phyloP scores from a whole-genome alignment of 2,329 filamentous ascomycete species.

The Colletotrichum somersetense region DNA sequence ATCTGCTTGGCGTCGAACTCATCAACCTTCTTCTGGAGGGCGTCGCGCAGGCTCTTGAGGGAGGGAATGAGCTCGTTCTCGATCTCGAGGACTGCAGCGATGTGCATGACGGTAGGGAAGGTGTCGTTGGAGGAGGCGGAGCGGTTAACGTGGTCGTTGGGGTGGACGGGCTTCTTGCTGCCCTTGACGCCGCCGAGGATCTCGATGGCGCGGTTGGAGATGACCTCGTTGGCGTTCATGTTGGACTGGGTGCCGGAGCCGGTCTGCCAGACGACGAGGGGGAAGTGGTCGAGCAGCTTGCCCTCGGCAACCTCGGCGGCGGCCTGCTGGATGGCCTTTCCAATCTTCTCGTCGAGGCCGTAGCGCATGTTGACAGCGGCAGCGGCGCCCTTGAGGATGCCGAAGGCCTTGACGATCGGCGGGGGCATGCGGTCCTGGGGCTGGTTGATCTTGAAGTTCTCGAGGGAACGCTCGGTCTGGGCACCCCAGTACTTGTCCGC shows the following conservation, averaged over 20 bases:
- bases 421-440: slow-evolving; percentile 98
- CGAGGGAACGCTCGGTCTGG: slow-evolving; percentile 94
- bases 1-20: slow-evolving; percentile 87
- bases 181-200: slow-evolving; percentile 95
- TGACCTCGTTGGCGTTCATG: slow-evolving; percentile 99
- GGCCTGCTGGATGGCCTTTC: slow-evolving; percentile 93
- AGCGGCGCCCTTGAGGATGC: slow-evolving; percentile 96
- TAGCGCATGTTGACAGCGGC: slow-evolving; percentile 96
- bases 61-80: slow-evolving; percentile 88
- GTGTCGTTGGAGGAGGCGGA: slow-evolving; percentile 98
- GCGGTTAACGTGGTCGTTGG: slow-evolving; percentile 99
- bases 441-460: slow-evolving; percentile 99
- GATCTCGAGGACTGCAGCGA: slow-evolving; percentile 93
- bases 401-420: slow-evolving; percentile 91
- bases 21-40: slow-evolving; percentile 89
- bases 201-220: slow-evolving; percentile 98
- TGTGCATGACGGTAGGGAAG: slow-evolving; percentile 99
- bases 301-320: slow-evolving; percentile 92
- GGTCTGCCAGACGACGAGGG: slow-evolving; percentile 99
- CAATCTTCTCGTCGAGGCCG: slow-evolving; percentile 82
- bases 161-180: slow-evolving; percentile 97
- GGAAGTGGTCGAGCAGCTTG: slow-evolving; percentile 97
- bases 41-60: slow-evolving; percentile 83
- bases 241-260: slow-evolving; percentile 99
- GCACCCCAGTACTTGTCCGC: slow-evolving; percentile 98